A percentile compares a stretch with the other conserved stretches of the same genome.
phyloP scores from a whole-genome alignment of 176 grass and related monocot species.

The Oryza officinalis region DNA sequence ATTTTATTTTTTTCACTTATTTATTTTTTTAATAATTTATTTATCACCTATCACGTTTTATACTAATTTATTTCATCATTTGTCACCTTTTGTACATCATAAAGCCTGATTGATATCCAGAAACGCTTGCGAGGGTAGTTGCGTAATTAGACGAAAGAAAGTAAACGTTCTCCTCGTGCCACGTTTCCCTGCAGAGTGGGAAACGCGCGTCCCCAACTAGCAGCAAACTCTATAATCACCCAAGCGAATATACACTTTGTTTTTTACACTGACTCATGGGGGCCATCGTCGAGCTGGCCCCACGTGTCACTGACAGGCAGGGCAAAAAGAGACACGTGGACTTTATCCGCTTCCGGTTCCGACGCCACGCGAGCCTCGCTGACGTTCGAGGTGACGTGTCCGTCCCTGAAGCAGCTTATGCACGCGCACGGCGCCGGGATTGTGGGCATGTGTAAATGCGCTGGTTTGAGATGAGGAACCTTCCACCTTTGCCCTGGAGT shows the following conservation, averaged over 20 bases:
- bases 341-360: background rate
- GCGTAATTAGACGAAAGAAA: background rate
- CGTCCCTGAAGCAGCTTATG: background rate
- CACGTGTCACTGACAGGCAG: background rate
- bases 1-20: too few relatives aligned
- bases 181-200: constrained; percentile 19
- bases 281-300: fast-evolving
- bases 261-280: background rate
- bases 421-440: constrained; percentile 1
- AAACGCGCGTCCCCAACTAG: background rate
- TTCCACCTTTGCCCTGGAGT: too few relatives aligned
- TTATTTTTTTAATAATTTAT: too few relatives aligned
- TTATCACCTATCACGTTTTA: too few relatives aligned
- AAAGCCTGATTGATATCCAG: background rate
- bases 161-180: background rate
- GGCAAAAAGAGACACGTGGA: background rate
- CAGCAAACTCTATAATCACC: background rate
- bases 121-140: background rate
- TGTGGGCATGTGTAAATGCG: background rate
- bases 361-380: background rate
- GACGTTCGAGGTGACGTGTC: constrained; percentile 26
- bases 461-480: too few relatives aligned
- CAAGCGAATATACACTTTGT: background rate
- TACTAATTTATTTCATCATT: too few relatives aligned
- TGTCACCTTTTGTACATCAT: too few relatives aligned